Percentiles rank a stretch among this genome's conserved stretches.
These are phyloP conservation scores for Blastocystis sp. DNA, from an alignment of 352 stramenopile genomes.

Conservation along the genomic window DNA sequence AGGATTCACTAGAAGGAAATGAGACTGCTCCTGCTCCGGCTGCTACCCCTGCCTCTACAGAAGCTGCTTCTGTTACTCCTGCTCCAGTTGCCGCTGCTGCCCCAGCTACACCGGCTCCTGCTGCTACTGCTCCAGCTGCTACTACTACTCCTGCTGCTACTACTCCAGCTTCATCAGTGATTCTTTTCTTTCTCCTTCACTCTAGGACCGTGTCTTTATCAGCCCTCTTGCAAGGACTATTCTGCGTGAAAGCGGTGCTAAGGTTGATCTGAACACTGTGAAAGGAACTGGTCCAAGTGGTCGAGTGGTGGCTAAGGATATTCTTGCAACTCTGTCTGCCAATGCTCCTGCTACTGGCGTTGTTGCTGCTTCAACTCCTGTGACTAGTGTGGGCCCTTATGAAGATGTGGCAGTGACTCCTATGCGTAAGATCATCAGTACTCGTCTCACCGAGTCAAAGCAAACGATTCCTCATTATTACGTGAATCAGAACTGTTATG, in stretches of 20 bases:
- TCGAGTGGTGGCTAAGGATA: slow-evolving; percentile 74
- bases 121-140: background rate
- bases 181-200: slow-evolving; percentile 65
- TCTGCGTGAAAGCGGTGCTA: background rate
- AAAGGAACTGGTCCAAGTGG: slow-evolving; percentile 70
- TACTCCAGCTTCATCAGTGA: background rate
- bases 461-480: slow-evolving; percentile 90
- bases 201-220: slow-evolving; percentile 62
- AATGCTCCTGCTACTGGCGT: slow-evolving; percentile 36
- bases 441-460: slow-evolving; percentile 91
- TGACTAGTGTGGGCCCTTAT: slow-evolving; percentile 66
- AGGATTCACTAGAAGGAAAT: slow-evolving; percentile 61
- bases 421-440: slow-evolving; percentile 97
- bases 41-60: background rate
- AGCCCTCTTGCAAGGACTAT: slow-evolving; percentile 51
- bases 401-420: slow-evolving; percentile 79
- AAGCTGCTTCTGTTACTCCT: background rate
- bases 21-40: slow-evolving; percentile 44
- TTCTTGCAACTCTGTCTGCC: slow-evolving; percentile 65
- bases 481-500: slow-evolving; percentile 85
- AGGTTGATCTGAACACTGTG: slow-evolving; percentile 63
- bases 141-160: background rate
- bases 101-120: background rate
- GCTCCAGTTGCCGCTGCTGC: background rate
- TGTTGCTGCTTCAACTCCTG: slow-evolving; percentile 53